Base-by-base conservation (phyloP, 495 filamentous ascomycete species). In the Astrothelium subdiscretum region DNA sequence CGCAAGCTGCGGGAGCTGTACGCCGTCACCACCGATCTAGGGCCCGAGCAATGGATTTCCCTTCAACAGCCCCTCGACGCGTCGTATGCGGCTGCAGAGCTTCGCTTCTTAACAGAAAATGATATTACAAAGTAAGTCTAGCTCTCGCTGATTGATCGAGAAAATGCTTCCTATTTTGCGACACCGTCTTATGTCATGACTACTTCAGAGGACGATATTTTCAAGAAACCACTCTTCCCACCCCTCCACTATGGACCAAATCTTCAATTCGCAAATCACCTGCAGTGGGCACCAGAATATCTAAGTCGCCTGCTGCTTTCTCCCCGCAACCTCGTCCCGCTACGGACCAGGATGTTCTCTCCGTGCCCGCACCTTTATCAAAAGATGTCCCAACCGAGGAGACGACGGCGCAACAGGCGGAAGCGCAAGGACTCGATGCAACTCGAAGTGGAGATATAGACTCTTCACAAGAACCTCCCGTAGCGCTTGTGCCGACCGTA, bases 1-100 rank as follows among this genome's bases (percentile, higher is more conserved):
- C 85, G 87, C 73, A 92, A 92, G 76, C 78, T 95, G 70, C 85
- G 83, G 68, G 87, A 90, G 77, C 81, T 95, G 68, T 92, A 86
- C 77, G 76, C 80, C 62, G 78, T 83, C 73, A 78, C 81, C 68
- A 73, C 79, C 65, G 77, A 75, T 58, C 48, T 70, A 60, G 59
- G 63, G 62, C 43, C 62, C 59, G 52, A 69, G 65, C 58, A 65
- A 70, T 64, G 62, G 77, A 74, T 84, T 83, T 66, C 72, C 74
- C 73, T 74, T 76, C 62, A 66, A 78, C n/a, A n/a, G n/a, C n/a
- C n/a, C n/a, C 57, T 75, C 68, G 83, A 87, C 68, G 75, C 78
- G 63, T 79, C 78, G 63, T 75, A 76, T 69, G 71, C 76, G 60
- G 69, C 76, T 60, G 79, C 78, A 64, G 80, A 84, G 73, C 71